These are phyloP conservation scores for Fusarium decemcellulare DNA, from an alignment of 2,329 filamentous ascomycete species.

Conservation along the genomic window DNA sequence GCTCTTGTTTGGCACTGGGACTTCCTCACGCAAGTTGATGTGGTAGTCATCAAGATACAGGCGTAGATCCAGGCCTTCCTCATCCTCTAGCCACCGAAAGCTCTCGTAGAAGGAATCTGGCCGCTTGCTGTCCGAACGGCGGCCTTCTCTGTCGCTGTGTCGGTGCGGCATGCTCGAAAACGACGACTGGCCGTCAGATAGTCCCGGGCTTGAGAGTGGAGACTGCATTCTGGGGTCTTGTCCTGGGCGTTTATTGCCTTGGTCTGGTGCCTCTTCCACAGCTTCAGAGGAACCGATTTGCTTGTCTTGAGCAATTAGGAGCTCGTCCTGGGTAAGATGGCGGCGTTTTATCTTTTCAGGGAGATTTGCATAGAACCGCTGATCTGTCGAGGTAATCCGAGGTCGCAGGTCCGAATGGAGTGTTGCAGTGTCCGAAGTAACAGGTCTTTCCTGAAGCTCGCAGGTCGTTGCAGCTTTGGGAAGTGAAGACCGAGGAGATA, in stretches of 20 bases:
- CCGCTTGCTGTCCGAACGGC: constrained; percentile 47
- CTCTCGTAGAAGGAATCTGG: constrained; percentile 74
- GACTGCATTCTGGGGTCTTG: constrained; percentile 42
- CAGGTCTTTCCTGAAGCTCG: constrained; percentile 34
- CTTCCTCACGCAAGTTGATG: constrained; percentile 69
- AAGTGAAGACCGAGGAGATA: constrained; percentile 18
- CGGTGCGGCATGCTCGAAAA: constrained; percentile 46
- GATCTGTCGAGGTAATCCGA: constrained; percentile 66
- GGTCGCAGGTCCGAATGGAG: constrained; percentile 43
- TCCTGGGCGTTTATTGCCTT: constrained; percentile 44
- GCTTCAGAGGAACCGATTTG: constrained; percentile 49
- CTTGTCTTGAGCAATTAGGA: constrained; percentile 64
- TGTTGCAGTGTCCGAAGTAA: constrained; percentile 35
- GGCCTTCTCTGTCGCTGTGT: constrained; percentile 32
- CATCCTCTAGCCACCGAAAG: constrained; percentile 82
- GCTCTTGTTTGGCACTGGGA: constrained; percentile 59
- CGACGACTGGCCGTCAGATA: constrained; percentile 38
- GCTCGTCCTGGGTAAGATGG: constrained; percentile 81
- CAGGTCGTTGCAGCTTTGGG: constrained; percentile 32
- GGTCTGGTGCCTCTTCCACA: constrained; percentile 50
- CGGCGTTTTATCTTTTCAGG: constrained; percentile 81
- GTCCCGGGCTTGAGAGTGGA: constrained; percentile 38
- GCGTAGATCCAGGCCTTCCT: constrained; percentile 77
- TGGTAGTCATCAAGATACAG: constrained; percentile 81
- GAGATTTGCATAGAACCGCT: constrained; percentile 77